Conservation (phyloP, 1,284 basidiomycete species). For the Malassezia sp. region DNA sequence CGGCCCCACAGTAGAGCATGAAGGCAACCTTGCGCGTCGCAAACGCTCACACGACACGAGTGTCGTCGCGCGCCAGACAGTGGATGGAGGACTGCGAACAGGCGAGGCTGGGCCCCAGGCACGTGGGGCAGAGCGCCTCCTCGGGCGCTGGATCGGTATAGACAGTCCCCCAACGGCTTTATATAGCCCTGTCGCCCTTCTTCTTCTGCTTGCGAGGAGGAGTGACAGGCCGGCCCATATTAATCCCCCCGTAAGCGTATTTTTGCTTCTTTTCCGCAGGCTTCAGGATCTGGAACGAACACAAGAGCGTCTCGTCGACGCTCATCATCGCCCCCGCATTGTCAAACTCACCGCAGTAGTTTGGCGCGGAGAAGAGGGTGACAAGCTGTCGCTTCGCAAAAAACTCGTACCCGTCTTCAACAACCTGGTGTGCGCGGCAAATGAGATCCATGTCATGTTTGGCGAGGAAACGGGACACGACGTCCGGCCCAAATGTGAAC, state of each 20-base stretch:
- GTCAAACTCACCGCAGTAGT: constrained; percentile 96
- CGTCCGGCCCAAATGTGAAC: constrained; percentile 95
- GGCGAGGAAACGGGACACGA: constrained; percentile 92
- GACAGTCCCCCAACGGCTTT: constrained; percentile 8
- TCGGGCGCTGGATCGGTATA: constrained; percentile 13
- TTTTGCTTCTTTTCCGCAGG: constrained; percentile 97
- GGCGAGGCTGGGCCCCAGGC: too few species aligned
- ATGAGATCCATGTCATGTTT: constrained; percentile 98
- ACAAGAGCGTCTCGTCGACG: constrained; percentile 91
- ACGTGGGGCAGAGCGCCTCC: not conserved
- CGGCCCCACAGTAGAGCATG: too few species aligned
- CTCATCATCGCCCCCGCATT: constrained; percentile 99
- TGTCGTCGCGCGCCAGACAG: not conserved
- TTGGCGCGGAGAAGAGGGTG: constrained; percentile 92
- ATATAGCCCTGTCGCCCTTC: constrained; percentile 33
- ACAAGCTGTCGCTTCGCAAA: constrained; percentile 95
- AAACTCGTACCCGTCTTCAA: constrained; percentile 98
- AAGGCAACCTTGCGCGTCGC: too few species aligned
- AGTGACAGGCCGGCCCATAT: constrained; percentile 51
- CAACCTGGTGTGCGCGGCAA: constrained; percentile 96
- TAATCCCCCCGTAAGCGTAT: constrained; percentile 50
- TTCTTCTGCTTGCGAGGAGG: constrained; percentile 53
- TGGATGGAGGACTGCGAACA: too few species aligned
- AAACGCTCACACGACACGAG: too few species aligned
- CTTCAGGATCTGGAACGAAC: constrained; percentile 91